A percentile compares a stretch with the other conserved stretches of the same genome.
Evolutionary conservation across 129 eudicot genomes (phyloP).

Genomic region (Dittrichia graveolens): DNA sequence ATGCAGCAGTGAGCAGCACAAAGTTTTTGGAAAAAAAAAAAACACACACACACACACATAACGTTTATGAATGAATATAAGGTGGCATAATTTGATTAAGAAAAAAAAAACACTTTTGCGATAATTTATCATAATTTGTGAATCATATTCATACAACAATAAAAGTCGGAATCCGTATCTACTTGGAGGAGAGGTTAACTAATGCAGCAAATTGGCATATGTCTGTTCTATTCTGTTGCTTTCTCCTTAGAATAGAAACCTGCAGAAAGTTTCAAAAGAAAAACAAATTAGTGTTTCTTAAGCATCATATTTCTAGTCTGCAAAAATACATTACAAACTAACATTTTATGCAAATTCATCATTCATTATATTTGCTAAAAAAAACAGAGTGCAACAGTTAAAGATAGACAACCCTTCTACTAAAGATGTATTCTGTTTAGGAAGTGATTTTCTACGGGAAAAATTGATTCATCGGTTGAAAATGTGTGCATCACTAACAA

Average conservation of each 20-base stretch:
- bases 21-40: no score
- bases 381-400: not conserved
- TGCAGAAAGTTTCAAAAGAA: slow-evolving; percentile 33
- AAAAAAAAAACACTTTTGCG: not conserved
- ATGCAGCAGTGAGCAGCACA: no score
- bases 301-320: not conserved
- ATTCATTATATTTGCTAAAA: not conserved
- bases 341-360: not conserved
- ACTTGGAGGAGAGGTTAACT: slow-evolving; percentile 44
- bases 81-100: no score
- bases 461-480: no score
- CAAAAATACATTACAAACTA: not conserved
- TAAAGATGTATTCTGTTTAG: no score
- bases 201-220: slow-evolving; percentile 71
- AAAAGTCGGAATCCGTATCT: not conserved
- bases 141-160: slow-evolving; percentile 8
- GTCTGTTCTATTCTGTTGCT: slow-evolving; percentile 42
- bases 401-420: no score
- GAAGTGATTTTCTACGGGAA: no score
- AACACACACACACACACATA: no score
- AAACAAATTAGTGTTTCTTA: not conserved
- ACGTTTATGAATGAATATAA: no score
- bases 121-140: not conserved
- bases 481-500: no score
- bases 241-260: slow-evolving; percentile 71